Evolutionary conservation across 305 asterid species (phyloP).

Genomic region (Fraxinus nigra): DNA sequence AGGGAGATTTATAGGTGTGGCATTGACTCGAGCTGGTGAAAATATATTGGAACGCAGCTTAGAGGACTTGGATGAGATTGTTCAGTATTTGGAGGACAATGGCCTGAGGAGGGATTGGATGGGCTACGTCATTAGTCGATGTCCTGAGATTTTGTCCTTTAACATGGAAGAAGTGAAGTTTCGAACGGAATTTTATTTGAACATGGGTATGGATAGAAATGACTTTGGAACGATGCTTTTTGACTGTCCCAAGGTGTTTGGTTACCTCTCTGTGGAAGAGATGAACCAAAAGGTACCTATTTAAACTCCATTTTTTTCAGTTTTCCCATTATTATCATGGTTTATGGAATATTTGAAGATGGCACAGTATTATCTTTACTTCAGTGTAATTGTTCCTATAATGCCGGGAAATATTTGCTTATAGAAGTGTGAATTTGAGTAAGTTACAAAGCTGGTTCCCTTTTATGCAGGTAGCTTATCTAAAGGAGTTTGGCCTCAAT

Average conservation of each 20-base stretch:
- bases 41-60: slow-evolving; percentile 45
- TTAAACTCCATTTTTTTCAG: not conserved
- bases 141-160: slow-evolving; percentile 75
- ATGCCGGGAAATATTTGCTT: not conserved
- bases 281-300: slow-evolving; percentile 77
- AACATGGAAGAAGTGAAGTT: slow-evolving; percentile 65
- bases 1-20: slow-evolving; percentile 81
- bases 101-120: slow-evolving; percentile 87
- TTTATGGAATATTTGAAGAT: not conserved
- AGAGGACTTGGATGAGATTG: slow-evolving; percentile 63
- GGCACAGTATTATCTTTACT: not conserved
- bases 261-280: slow-evolving; percentile 78
- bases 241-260: slow-evolving; percentile 85
- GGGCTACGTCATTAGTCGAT: slow-evolving; percentile 76
- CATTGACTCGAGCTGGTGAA: slow-evolving; percentile 55
- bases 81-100: slow-evolving; percentile 57
- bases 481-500: slow-evolving; percentile 81
- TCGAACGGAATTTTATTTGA: slow-evolving; percentile 62
- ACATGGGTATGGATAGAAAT: slow-evolving; percentile 70
- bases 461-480: slow-evolving; percentile 57
- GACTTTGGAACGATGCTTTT: slow-evolving; percentile 95
- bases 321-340: not conserved
- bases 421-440: not conserved
- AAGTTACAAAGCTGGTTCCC: not conserved
- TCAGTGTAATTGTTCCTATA: not conserved